Evolutionary conservation across 2,329 filamentous ascomycete species (phyloP), one percentile per base, ranked within the genome.

Genomic region (Diaporthe sp.): DNA sequence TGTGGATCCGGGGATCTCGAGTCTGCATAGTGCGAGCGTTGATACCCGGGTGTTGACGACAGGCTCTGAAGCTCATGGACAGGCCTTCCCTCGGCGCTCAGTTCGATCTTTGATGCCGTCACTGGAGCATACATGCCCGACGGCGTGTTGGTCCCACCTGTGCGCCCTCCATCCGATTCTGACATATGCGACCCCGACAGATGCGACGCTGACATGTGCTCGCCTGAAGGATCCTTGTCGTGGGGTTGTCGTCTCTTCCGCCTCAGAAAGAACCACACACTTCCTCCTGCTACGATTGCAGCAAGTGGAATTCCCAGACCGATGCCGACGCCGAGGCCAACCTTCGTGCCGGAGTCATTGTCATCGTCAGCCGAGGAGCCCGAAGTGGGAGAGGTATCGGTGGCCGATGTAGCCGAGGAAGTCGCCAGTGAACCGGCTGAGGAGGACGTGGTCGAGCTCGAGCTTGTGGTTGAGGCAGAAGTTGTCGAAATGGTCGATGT

Each of bases 11-110:
- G 17, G 25, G 42, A 49, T 13, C 17, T 20, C 7, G 61, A 65
- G 25, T 49, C 22, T 12, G 61, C 9, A 4, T n/a, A n/a, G 25
- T 47, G 42, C 8, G 25, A 10, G 17, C 15, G 61, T 34, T 65
- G 61, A 34, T 67, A 67, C 12, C 61, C 28, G 6, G 61, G 61
- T 6, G 61, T 17, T 4, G 31, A 8, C 28, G 61, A 22, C 44
- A 67, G 20, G 31, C 44, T 67, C 28, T 67, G 61, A 7, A 67
- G 61, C 61, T 51, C 61, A 20, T 67, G 61, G 5, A 67, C 9
- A 8, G 10, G 5, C 22, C 37, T 51, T 2, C 20, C 28, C 25
- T 67, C 61, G 5, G 44, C 44, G 17, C 61, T 67, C 10, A 67
- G 22, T 49, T 67, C 61, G 17, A n/a, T 37, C 20, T 67, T 51